These are phyloP conservation scores for Coemansia sp. DNA, from an alignment of 192 early-diverging fungal genomes.

Conservation along the genomic window DNA sequence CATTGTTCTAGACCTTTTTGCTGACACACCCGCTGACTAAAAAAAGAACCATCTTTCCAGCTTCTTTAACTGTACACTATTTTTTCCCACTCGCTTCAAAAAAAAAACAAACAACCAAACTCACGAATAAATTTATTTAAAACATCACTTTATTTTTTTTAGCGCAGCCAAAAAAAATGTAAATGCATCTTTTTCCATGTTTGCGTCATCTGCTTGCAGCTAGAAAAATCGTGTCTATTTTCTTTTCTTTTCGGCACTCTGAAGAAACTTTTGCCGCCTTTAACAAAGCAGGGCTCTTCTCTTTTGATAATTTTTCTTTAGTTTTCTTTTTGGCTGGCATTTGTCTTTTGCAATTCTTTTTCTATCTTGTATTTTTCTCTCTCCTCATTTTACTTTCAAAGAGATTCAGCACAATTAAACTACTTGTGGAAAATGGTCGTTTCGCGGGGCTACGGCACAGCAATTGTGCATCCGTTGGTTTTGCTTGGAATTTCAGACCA, in stretches of 20 bases:
- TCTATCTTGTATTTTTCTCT: not conserved
- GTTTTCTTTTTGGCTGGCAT: not conserved
- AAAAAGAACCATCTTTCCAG: too few species aligned
- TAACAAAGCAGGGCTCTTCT: too few species aligned
- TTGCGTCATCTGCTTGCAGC: too few species aligned
- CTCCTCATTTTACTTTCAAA: not conserved
- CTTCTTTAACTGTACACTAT: too few species aligned
- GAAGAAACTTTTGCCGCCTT: not conserved
- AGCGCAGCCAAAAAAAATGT: not conserved
- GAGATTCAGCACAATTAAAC: not conserved
- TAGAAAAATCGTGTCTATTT: not conserved
- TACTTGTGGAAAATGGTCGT: not conserved
- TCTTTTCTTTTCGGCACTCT: not conserved
- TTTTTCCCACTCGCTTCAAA: too few species aligned
- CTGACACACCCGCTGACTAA: too few species aligned
- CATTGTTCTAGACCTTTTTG: too few species aligned
- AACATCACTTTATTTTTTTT: too few species aligned
- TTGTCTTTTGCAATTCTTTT: too few species aligned
- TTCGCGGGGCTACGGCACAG: conserved; percentile 23
- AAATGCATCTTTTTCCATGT: not conserved
- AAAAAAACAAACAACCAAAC: not conserved
- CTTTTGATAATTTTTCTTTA: not conserved
- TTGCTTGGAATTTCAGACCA: conserved; percentile 53
- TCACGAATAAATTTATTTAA: too few species aligned
- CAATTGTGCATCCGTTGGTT: conserved; percentile 48